phyloP scores from a whole-genome alignment of 2,329 filamentous ascomycete genomes.

The Lecanicillium sp. region DNA sequence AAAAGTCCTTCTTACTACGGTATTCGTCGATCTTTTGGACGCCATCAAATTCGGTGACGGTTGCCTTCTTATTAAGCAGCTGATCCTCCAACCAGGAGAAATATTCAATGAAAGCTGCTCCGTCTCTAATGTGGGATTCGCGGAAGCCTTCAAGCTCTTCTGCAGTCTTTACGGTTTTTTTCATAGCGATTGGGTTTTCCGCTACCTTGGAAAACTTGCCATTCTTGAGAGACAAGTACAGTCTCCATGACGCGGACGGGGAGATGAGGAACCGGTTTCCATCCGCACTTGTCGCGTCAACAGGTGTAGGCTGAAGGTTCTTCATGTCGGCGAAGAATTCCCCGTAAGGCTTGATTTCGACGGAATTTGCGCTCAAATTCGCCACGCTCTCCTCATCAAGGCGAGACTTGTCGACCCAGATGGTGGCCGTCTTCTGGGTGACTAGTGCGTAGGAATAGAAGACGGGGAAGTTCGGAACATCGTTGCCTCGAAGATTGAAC shows the following conservation, averaged over 20 bases:
- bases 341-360: conserved; percentile 74
- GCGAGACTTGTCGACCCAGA: conserved; percentile 81
- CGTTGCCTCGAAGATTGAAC: conserved; percentile 88
- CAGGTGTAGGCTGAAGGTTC: conserved; percentile 44
- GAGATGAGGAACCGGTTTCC: conserved; percentile 73
- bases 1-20: conserved; percentile 60
- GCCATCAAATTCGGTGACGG: conserved; percentile 77
- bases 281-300: conserved; percentile 31
- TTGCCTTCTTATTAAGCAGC: conserved; percentile 62
- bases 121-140: conserved; percentile 86
- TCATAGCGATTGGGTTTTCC: conserved; percentile 78
- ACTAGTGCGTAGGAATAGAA: conserved; percentile 95
- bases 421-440: conserved; percentile 65
- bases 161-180: conserved; percentile 91
- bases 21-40: conserved; percentile 82
- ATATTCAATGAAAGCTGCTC: conserved; percentile 81
- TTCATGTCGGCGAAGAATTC: conserved; percentile 71
- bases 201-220: conserved; percentile 78
- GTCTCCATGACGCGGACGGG: conserved; percentile 84
- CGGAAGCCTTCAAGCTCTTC: conserved; percentile 88
- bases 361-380: conserved; percentile 63
- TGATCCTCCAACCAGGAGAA: conserved; percentile 97
- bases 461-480: conserved; percentile 96
- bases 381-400: conserved; percentile 58
- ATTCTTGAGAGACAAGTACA: conserved; percentile 81